Base-by-base conservation (phyloP, 352 stramenopile species). In the Globisporangium perplexum region DNA sequence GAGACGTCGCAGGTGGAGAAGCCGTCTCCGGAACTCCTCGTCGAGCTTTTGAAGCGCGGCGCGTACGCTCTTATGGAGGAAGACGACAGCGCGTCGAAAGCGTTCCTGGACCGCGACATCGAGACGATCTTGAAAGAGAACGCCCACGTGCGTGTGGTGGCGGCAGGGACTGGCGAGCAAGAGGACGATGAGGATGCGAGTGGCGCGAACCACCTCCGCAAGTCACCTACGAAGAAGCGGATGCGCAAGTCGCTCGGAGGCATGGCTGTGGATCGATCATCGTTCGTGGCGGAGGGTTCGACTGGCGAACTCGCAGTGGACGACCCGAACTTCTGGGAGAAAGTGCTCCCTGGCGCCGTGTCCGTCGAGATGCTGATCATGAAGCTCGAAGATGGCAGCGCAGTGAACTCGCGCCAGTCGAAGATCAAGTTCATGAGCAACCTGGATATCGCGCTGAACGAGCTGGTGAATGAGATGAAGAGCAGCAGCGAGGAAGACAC, bases 11-110 rank as follows among this genome's bases (percentile, higher is more conserved):
- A 90, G 61, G 92, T 90, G 47, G 68, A 89, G 7, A 93, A 93
- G 31, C 83, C 84, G 3, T 89, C 79, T 7, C 71, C 85, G 5
- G 82, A 98, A 63, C 90, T 99, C 60, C 79, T 99, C 18, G 97
- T 99, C 44, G 90, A 96, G 60, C 70, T 99, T 31, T 70, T 99
- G 22, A 97, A 98, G 57, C 88, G 98, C 57, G 98, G 97, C 28
- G 97, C 97, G 41, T 99, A 99, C 63, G 96, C 98, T 22, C 91
- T 99, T 49, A 97, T 97, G 72, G 92, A 99, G 60, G 93, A 98
- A 41, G 94, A 98, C 39, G 93, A 98, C 43, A 92, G 84, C 7
- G 95, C 97, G 31, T 96, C 92, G 10, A 93, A 92, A 31, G 86
- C 98, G 58, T 98, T 98, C 74, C 82, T 79, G n/a, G 84, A 96